Conservation (phyloP, 1,139 yeast species). For the Hemisphaericaspora subhashii region DNA sequence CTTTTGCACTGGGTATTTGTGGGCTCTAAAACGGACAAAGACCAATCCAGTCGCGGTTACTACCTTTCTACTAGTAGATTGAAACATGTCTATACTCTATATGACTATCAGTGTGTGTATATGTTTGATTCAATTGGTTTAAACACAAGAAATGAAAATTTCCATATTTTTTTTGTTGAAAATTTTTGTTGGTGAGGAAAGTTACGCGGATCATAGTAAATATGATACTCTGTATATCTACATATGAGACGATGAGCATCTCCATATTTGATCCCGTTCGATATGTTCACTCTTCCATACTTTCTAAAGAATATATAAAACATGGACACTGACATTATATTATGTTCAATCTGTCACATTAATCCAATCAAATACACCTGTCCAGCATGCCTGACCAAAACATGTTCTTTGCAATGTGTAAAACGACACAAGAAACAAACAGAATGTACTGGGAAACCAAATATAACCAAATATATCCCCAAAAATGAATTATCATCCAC, state of each 20-base stretch:
- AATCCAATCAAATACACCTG: slow-evolving; percentile 67
- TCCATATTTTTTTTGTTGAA: neutral
- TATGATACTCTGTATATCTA: neutral
- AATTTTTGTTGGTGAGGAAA: neutral
- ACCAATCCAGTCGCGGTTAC: too few relatives aligned
- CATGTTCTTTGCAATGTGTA: slow-evolving; percentile 75
- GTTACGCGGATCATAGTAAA: neutral
- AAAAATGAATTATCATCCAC: slow-evolving; percentile 37
- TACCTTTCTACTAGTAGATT: neutral
- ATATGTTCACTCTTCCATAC: too few relatives aligned
- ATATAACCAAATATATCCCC: slow-evolving; percentile 58
- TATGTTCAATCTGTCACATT: slow-evolving; percentile 53
- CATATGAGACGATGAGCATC: too few relatives aligned
- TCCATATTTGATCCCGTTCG: too few relatives aligned
- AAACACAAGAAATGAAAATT: neutral
- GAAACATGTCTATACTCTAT: slow-evolving; percentile 4
- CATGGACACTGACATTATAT: neutral
- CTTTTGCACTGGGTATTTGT: neutral
- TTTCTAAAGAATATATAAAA: neutral
- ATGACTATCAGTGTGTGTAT: neutral
- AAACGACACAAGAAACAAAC: slow-evolving; percentile 63
- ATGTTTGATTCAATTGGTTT: neutral
- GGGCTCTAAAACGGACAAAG: neutral
- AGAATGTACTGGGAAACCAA: slow-evolving; percentile 68
- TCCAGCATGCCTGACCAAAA: slow-evolving; percentile 69